Base-by-base conservation (phyloP, 2,329 filamentous ascomycete genomes). In the Hypoxylon sp. region DNA sequence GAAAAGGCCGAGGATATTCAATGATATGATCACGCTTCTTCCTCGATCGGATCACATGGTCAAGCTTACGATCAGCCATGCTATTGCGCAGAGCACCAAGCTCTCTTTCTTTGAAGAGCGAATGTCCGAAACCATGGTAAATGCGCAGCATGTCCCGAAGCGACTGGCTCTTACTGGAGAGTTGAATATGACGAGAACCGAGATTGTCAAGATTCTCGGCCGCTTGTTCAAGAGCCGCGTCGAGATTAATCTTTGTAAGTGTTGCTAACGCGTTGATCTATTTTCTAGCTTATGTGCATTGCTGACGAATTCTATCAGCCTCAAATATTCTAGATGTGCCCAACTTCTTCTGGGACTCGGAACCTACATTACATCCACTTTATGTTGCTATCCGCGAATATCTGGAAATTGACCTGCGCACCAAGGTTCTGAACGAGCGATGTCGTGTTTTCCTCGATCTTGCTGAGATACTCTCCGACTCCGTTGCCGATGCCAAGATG, bases 281-380 rank as follows among this genome's bases (percentile, higher is more conserved):
- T n/a, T n/a, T n/a, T n/a, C n/a, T n/a, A 19, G 2, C 15, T 15
- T n/a, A 3, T 23, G n/a, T 62, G 52, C 62, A 60, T 64, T 59
- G 46, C 50, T 53, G 23, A 62, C 48, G 31, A 36, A 21, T 27
- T 25, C 7, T 3, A 42, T 30, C 62, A 95, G 91, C 91, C 52
- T 96, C 90, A 13, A 97, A 97, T 68, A 93, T 97, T 70, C 87
- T 97, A 50, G 92, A 97, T 71, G 91, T 95, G 1, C 93, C 93
- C 54, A 95, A 93, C 69, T 97, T 97, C 80, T 96, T 97, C 80
- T 99, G 94, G 94, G 92, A 97, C 70, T 90, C 90, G 7, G 94
- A 99, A 69, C 94, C 94, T 12, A 97, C 91, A 0, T 80, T 99
- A 0, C 91, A 97, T 69, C 94, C 94, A 0, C 85, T 99, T 19